phyloP scores from a whole-genome alignment of 179 eudicot genomes.

The Beta lomatogona region DNA sequence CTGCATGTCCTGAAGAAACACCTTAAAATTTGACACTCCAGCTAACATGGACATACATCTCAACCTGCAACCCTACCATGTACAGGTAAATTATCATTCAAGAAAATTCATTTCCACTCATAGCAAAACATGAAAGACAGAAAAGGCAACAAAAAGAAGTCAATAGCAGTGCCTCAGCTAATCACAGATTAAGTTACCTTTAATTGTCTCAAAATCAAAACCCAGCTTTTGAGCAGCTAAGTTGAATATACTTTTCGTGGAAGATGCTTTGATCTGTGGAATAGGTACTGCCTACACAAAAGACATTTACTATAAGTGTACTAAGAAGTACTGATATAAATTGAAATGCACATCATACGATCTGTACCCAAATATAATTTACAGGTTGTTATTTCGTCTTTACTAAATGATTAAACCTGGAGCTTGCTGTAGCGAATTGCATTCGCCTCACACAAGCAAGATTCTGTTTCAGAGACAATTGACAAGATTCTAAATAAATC shows the following conservation, averaged over 20 bases:
- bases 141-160: not conserved
- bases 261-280: constrained; percentile 66
- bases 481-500: not conserved
- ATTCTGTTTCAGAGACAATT: not conserved
- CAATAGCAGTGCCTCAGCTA: not conserved
- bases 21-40: not conserved
- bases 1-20: not conserved
- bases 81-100: constrained; percentile 3
- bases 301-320: constrained; percentile 11
- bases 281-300: constrained; percentile 77
- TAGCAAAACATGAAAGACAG: not conserved
- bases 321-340: not conserved
- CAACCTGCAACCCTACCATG: not conserved
- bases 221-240: constrained; percentile 91
- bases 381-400: not conserved
- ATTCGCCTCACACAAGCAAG: not conserved
- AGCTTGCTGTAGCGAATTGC: not conserved
- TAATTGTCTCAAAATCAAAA: constrained; percentile 58
- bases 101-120: not conserved
- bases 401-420: not conserved
- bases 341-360: constrained; percentile 13
- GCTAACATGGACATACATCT: not conserved
- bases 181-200: constrained; percentile 45
- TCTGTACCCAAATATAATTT: not conserved
- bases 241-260: constrained; percentile 64